These are phyloP conservation scores for Pseudogymnoascus verrucosus DNA, from an alignment of 2,329 filamentous ascomycete genomes.

Conservation along the genomic window DNA sequence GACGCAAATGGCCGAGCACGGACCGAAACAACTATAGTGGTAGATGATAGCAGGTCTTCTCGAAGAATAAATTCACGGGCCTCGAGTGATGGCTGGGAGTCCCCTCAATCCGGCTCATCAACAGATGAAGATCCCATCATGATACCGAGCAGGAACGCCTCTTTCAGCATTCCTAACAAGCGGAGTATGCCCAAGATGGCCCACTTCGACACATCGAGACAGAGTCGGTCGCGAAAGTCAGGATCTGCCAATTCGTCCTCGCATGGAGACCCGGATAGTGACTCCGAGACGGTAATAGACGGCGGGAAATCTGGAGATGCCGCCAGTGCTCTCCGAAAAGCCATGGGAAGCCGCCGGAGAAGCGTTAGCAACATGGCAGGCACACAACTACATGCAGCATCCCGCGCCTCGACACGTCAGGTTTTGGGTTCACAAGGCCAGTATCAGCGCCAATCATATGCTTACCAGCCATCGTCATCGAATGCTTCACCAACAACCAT, in stretches of 20 bases:
- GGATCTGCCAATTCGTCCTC: conserved; percentile 20
- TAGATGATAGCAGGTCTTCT: conserved; percentile 18
- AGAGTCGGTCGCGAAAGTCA: conserved; percentile 15
- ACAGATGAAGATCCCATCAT: conserved; percentile 58
- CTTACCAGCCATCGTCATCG: conserved; percentile 15
- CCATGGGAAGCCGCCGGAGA: conserved; percentile 30
- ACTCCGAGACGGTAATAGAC: conserved; percentile 50
- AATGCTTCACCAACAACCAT: conserved; percentile 45
- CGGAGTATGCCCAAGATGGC: conserved; percentile 20
- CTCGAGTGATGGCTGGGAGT: conserved; percentile 34
- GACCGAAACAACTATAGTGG: conserved; percentile 25
- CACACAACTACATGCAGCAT: background rate
- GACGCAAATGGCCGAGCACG: conserved; percentile 48
- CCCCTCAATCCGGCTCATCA: conserved; percentile 43
- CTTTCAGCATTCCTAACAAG: conserved; percentile 34
- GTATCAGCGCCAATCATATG: background rate
- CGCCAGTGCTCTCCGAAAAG: conserved; percentile 50
- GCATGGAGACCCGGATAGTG: conserved; percentile 33
- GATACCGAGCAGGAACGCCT: conserved; percentile 52
- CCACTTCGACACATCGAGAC: conserved; percentile 21
- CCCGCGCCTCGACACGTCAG: background rate
- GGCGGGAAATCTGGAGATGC: conserved; percentile 45
- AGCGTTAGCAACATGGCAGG: background rate
- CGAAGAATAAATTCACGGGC: conserved; percentile 6
- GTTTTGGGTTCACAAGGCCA: background rate